Evolutionary conservation across 208 protist species (phyloP).

Genomic region (Leishmania major): DNA sequence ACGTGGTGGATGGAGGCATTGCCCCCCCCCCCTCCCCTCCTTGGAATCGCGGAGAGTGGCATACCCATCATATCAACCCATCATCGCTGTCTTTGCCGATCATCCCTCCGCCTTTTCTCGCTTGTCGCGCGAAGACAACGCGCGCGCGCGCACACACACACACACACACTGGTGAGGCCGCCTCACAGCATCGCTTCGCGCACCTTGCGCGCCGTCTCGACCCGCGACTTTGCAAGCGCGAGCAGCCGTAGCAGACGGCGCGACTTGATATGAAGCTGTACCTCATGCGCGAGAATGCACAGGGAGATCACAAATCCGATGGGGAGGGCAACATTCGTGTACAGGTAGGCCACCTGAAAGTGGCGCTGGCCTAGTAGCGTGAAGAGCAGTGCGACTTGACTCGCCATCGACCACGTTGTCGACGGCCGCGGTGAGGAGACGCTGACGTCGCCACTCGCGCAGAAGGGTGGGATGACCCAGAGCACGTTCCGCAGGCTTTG

Average conservation of each 20-base stretch:
- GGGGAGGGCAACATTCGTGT: conserved; percentile 25
- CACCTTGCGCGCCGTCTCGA: neutral
- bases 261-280: conserved; percentile 8
- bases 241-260: conserved; percentile 10
- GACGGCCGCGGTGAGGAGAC: neutral
- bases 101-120: no score
- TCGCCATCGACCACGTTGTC: conserved; percentile 12
- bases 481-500: neutral
- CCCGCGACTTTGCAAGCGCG: neutral
- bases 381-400: conserved; percentile 25
- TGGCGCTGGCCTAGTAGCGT: conserved; percentile 15
- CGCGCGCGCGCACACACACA: neutral
- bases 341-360: conserved; percentile 27
- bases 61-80: no score
- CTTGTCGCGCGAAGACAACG: no score
- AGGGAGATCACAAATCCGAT: conserved; percentile 9
- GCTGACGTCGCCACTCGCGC: neutral
- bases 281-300: conserved; percentile 8
- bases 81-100: no score
- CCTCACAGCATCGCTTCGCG: conserved; percentile 1
- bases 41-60: no score
- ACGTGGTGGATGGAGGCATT: no score
- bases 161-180: neutral
- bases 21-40: no score
- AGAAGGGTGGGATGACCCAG: conserved; percentile 15